phyloP scores from a whole-genome alignment of 192 early-diverging fungal species.

The Lobosporangium transversale region DNA sequence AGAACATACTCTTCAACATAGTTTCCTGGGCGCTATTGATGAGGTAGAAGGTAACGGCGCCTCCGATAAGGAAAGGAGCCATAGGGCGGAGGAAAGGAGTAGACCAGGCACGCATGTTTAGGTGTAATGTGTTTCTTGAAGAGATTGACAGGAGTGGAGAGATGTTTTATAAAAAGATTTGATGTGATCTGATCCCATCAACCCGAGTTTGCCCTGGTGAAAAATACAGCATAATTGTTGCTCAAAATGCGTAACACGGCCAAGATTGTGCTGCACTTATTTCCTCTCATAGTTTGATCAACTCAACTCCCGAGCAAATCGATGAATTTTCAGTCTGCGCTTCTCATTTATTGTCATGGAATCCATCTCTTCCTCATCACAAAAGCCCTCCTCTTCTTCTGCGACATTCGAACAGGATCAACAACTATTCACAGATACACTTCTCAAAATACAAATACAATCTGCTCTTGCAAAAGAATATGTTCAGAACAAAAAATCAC shows the following conservation, averaged over 20 bases:
- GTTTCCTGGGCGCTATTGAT: conserved; percentile 57
- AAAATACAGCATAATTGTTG: too few species aligned
- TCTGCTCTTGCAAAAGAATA: conserved; percentile 30
- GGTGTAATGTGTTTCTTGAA: too few species aligned
- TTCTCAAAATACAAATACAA: conserved; percentile 40
- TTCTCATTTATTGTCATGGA: too few species aligned
- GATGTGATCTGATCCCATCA: too few species aligned
- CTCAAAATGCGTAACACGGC: too few species aligned
- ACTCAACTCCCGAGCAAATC: too few species aligned
- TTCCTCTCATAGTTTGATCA: too few species aligned
- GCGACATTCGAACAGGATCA: conserved; percentile 13
- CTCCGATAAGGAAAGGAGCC: conserved; percentile 64
- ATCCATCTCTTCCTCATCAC: too few species aligned
- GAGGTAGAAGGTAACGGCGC: conserved; percentile 60
- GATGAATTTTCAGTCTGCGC: too few species aligned
- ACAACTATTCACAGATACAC: conserved; percentile 30
- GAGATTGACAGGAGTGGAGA: conserved; percentile 11
- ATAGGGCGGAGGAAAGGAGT: conserved; percentile 64
- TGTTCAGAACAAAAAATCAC: conserved; percentile 27
- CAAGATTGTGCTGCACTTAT: too few species aligned
- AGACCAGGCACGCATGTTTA: conserved; percentile 66
- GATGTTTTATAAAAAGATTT: too few species aligned
- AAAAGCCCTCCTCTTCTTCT: neutral
- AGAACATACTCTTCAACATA: conserved; percentile 58
- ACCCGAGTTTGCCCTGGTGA: too few species aligned